Percentiles rank a stretch among this genome's conserved stretches.
Evolutionary conservation across 2,329 filamentous ascomycete species (phyloP).

Genomic region (Lizonia empirigonia): DNA sequence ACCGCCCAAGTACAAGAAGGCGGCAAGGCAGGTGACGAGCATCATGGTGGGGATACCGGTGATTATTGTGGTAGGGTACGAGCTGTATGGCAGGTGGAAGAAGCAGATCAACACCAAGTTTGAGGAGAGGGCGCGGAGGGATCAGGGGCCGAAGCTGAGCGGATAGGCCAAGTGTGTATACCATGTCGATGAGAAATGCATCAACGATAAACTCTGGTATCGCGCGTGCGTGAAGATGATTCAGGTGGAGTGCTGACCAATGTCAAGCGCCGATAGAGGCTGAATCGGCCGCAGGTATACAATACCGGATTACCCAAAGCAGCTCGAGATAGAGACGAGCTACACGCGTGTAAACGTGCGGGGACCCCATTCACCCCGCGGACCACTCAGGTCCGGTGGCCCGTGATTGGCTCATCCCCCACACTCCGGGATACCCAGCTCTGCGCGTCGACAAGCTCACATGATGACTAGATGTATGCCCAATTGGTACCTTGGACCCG

Average conservation of each 20-base stretch:
- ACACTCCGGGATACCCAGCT: not conserved
- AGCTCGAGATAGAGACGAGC: constrained; percentile 12
- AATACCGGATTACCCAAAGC: constrained; percentile 13
- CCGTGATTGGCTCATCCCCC: constrained; percentile 5
- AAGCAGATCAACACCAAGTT: constrained; percentile 24
- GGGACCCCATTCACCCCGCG: constrained; percentile 11
- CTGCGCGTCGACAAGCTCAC: not conserved
- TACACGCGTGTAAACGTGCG: constrained; percentile 17
- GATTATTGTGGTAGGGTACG: constrained; percentile 40
- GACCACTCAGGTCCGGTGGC: not conserved
- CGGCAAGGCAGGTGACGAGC: constrained; percentile 37
- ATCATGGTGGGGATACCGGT: constrained; percentile 46
- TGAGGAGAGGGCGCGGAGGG: constrained; percentile 13
- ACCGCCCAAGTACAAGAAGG: constrained; percentile 41
- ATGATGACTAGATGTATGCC: not conserved
- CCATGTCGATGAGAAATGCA: not conserved
- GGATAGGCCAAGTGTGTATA: not conserved
- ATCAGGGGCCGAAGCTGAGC: not conserved
- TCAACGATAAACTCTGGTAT: too few relatives aligned
- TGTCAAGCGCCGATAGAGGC: too few relatives aligned
- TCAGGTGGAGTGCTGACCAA: too few relatives aligned
- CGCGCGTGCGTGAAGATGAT: too few relatives aligned
- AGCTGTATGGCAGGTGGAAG: constrained; percentile 38
- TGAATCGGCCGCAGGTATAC: too few relatives aligned
- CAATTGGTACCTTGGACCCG: not conserved